Evolutionary conservation across 768 basidiomycete genomes (phyloP).

Genomic region (Rhizopogon roseolus): DNA sequence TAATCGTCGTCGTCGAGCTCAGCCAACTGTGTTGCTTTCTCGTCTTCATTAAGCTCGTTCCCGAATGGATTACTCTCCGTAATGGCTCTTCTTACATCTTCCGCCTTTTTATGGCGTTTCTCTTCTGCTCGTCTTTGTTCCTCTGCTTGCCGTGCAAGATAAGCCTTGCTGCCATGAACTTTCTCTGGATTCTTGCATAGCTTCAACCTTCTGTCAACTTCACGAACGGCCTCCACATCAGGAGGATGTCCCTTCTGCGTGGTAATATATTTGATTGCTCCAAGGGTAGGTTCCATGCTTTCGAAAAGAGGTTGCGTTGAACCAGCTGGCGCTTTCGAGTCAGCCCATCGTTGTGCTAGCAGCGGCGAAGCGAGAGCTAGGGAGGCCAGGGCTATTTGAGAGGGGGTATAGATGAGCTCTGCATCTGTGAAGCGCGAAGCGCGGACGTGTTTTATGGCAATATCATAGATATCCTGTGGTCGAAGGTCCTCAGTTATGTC

Average conservation of each 20-base stretch:
- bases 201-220: slow-evolving; percentile 82
- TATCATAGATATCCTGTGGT: slow-evolving; percentile 54
- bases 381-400: slow-evolving; percentile 87
- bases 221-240: slow-evolving; percentile 80
- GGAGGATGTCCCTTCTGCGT: slow-evolving; percentile 52
- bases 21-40: slow-evolving; percentile 20
- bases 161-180: slow-evolving; percentile 84
- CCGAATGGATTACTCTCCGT: slow-evolving; percentile 67
- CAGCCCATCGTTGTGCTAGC: slow-evolving; percentile 58
- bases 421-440: slow-evolving; percentile 86
- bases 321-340: slow-evolving; percentile 29
- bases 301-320: slow-evolving; percentile 9
- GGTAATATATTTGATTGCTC: slow-evolving; percentile 53
- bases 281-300: slow-evolving; percentile 28
- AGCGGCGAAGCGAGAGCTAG: slow-evolving; percentile 61
- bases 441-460: slow-evolving; percentile 62
- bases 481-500: slow-evolving; percentile 42
- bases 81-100: slow-evolving; percentile 38
- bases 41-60: slow-evolving; percentile 38
- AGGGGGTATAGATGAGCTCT: slow-evolving; percentile 88
- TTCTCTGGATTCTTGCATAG: slow-evolving; percentile 96
- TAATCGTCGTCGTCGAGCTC: slow-evolving; percentile 40
- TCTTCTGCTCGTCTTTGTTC: slow-evolving; percentile 65
- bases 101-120: slow-evolving; percentile 63
- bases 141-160: slow-evolving; percentile 64